These are phyloP conservation scores for Ogataea trehalophila DNA, from an alignment of 805 yeast genomes.

Conservation along the genomic window DNA sequence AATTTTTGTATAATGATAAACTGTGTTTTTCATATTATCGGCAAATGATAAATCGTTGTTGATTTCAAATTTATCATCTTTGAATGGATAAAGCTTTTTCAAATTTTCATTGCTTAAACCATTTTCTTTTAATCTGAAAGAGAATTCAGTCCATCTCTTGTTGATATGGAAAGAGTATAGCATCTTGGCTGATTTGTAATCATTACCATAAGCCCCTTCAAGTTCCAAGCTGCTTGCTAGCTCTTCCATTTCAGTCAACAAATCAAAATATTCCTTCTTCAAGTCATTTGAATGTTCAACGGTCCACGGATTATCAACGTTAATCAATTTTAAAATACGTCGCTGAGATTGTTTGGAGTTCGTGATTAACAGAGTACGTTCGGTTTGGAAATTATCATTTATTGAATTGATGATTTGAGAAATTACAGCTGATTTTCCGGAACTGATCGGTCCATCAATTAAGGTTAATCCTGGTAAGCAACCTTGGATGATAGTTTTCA, in stretches of 20 bases:
- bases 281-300: conserved; percentile 10
- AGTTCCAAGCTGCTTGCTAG: conserved; percentile 27
- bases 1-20: conserved; percentile 9
- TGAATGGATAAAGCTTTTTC: conserved; percentile 23
- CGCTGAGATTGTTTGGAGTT: conserved; percentile 3
- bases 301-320: background rate
- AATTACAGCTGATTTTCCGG: conserved; percentile 31
- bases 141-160: conserved; percentile 21
- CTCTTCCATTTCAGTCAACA: conserved; percentile 24
- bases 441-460: conserved; percentile 17
- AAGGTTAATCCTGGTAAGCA: conserved; percentile 13
- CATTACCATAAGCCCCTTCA: conserved; percentile 35
- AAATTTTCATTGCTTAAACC: conserved; percentile 23
- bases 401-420: conserved; percentile 21
- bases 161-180: conserved; percentile 27
- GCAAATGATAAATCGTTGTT: conserved; percentile 6
- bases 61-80: conserved; percentile 20
- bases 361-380: conserved; percentile 28
- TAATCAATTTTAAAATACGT: conserved; percentile 9
- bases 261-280: conserved; percentile 14
- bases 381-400: conserved; percentile 18
- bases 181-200: conserved; percentile 31
- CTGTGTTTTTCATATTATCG: conserved; percentile 1
- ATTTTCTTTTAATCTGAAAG: conserved; percentile 12
- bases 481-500: conserved; percentile 4